Conservation (phyloP, 495 filamentous ascomycete species). For the Annulohypoxylon stygium region DNA sequence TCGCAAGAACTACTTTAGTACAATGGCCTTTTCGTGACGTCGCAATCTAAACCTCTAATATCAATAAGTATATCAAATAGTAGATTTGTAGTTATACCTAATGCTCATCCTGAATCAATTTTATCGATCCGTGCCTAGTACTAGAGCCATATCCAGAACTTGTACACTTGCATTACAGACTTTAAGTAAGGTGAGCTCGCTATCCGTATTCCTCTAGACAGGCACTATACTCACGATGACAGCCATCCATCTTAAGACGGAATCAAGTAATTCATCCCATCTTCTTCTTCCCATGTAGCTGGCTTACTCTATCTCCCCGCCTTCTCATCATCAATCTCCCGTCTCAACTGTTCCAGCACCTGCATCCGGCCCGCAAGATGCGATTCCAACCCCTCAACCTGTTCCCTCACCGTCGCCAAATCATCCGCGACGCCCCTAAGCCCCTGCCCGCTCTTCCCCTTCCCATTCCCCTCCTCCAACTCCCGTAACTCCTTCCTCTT, state of each 20-base stretch:
- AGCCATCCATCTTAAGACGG: background rate
- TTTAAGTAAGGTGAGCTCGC: conserved; percentile 14
- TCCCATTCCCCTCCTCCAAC: conserved; percentile 81
- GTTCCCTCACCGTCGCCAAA: conserved; percentile 80
- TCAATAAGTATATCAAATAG: background rate
- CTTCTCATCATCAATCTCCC: conserved; percentile 76
- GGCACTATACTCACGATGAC: background rate
- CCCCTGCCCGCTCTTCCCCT: conserved; percentile 70
- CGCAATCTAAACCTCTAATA: too few relatives aligned
- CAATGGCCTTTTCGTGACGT: background rate
- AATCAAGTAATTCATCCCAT: background rate
- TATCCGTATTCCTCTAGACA: background rate
- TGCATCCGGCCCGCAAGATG: conserved; percentile 71
- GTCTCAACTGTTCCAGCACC: conserved; percentile 68
- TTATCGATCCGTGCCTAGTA: background rate
- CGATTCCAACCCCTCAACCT: conserved; percentile 77
- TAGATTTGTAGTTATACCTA: conserved; percentile 6
- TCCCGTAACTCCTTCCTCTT: conserved; percentile 76
- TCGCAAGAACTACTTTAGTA: background rate
- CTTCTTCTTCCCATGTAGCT: background rate
- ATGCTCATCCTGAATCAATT: conserved; percentile 3
- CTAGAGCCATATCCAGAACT: conserved; percentile 10
- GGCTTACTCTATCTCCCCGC: conserved; percentile 48
- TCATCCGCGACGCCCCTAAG: conserved; percentile 73
- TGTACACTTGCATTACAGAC: conserved; percentile 33